phyloP scores from a whole-genome alignment of 2,329 filamentous ascomycete genomes.

The Ophiostoma himal-ulmi region DNA sequence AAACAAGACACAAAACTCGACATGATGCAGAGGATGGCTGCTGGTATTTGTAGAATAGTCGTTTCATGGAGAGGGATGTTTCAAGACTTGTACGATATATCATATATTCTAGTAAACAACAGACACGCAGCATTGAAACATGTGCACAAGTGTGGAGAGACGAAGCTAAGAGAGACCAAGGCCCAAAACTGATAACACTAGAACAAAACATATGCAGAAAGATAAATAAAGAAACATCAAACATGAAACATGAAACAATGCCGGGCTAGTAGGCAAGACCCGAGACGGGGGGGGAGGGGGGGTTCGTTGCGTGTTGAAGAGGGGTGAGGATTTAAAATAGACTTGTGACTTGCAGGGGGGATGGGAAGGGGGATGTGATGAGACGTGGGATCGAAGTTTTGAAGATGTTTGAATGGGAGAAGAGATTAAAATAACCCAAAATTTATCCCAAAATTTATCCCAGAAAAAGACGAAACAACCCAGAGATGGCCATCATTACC shows the following conservation, averaged over 20 bases:
- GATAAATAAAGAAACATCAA: conserved; percentile 8
- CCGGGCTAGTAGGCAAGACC: background rate
- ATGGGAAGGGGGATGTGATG: background rate
- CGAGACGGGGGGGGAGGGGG: background rate
- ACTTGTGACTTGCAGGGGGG: background rate
- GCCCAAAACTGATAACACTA: background rate
- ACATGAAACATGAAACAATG: conserved; percentile 9
- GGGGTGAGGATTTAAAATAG: conserved; percentile 2
- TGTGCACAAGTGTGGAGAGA: background rate
- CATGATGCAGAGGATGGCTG: background rate
- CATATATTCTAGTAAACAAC: background rate
- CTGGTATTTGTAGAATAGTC: background rate
- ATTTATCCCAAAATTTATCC: background rate
- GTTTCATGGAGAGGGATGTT: background rate
- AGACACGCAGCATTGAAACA: background rate
- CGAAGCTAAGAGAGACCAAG: background rate
- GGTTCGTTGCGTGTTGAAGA: background rate
- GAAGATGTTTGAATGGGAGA: background rate
- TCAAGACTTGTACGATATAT: background rate
- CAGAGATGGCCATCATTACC: background rate
- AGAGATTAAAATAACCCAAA: background rate
- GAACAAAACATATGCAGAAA: conserved; percentile 13
- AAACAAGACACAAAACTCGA: background rate
- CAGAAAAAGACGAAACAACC: background rate
- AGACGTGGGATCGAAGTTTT: background rate